Conservation (phyloP, 1,139 yeast species). For the Debaryomycetaceae sp. region DNA sequence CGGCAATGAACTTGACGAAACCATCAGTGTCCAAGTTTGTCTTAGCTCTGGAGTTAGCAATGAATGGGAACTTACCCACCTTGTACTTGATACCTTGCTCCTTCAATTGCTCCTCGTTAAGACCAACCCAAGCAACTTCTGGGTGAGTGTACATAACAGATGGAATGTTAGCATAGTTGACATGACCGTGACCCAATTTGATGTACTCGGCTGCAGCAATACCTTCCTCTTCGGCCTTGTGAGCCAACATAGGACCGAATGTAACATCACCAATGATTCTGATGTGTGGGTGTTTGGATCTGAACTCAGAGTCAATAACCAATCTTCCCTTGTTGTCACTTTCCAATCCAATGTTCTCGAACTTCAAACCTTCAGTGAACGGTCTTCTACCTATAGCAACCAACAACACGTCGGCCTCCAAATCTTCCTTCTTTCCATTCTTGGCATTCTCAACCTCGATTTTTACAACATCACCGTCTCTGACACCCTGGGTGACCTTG, state of each 20-base stretch:
- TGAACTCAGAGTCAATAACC: constrained; percentile 90
- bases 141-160: constrained; percentile 99
- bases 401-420: constrained; percentile 88
- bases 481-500: constrained; percentile 81
- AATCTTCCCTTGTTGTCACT: constrained; percentile 88
- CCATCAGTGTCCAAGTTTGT: constrained; percentile 97
- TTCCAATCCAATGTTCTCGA: constrained; percentile 87
- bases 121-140: constrained; percentile 99
- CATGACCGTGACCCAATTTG: constrained; percentile 94
- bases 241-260: constrained; percentile 99
- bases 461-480: constrained; percentile 85
- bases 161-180: constrained; percentile 96
- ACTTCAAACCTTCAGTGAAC: constrained; percentile 83
- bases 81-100: constrained; percentile 89
- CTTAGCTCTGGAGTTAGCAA: constrained; percentile 99
- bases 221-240: constrained; percentile 99
- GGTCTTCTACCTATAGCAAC: constrained; percentile 99
- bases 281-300: constrained; percentile 88
- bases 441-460: constrained; percentile 89
- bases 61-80: constrained; percentile 96
- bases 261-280: constrained; percentile 98
- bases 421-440: constrained; percentile 71
- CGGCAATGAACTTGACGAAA: constrained; percentile 91
- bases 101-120: constrained; percentile 92
- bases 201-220: constrained; percentile 96